Base-by-base conservation (phyloP, 192 early-diverging fungal species). In the Umbelopsis sp. region DNA sequence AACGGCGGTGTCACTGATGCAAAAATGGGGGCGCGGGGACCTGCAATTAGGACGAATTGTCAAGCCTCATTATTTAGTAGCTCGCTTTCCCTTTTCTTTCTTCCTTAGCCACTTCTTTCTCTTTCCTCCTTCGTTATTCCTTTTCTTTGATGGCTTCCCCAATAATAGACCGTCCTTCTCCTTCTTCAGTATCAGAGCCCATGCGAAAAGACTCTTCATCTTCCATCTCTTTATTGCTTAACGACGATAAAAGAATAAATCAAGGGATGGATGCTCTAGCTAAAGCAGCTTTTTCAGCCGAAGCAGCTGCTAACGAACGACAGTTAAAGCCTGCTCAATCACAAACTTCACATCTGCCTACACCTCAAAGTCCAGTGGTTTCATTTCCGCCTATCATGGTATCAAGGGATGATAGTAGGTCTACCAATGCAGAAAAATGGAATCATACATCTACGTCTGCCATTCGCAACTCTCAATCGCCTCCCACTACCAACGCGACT, bases 21-120 rank as follows among this genome's bases (percentile, higher is more conserved):
- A 49, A 62, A 62, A 62, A 62, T 62, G 56, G 56, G 56, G 56
- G 56, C 56, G 56, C 56, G 56, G 56, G 56, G 56, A 62, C 56
- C 16, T 20, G 31, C 32, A 25, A 24, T 25, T 54, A 11, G 25
- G 29, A 22, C 29, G 26, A 32, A 22, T 34, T 62, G 24, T 62
- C 56, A 62, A 62, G 56, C 56, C 56, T 62, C 56, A 62, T 14
- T 12, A 34, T 62, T 29, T 6, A 41, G 38, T 5, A n/a, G 56
- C 17, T 62, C 20, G 16, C 26, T 29, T n/a, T 54, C 14, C 21
- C 26, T 29, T 54, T 54, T 54, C 24, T 9, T 16, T 24, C 21
- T 29, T 11, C 11, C 52, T 22, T 26, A 29, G 17, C 26, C 26
- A 62, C 56, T 62, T 29, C 17, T 29, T 31, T 62, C 56, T 34